Percentiles rank a stretch among this genome's conserved stretches.
Evolutionary conservation across 2,329 filamentous ascomycete genomes (phyloP).

Genomic region (Colletotrichum sp.): DNA sequence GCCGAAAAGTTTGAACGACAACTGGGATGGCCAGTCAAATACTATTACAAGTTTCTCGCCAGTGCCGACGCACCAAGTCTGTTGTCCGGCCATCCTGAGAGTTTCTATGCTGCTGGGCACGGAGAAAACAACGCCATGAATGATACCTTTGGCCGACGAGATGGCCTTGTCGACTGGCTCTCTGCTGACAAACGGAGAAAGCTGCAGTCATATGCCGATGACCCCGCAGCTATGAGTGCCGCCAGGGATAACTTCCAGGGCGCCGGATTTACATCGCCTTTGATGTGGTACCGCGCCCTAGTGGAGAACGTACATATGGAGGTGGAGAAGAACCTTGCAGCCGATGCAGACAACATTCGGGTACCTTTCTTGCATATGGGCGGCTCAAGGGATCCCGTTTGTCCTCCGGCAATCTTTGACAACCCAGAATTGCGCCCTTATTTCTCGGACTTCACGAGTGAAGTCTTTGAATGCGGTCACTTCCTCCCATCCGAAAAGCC

Average conservation of each 20-base stretch:
- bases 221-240: background rate
- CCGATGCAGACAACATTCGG: background rate
- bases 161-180: background rate
- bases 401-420: background rate
- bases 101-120: background rate
- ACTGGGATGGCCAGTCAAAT: background rate
- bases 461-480: background rate
- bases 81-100: background rate
- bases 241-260: background rate
- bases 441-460: background rate
- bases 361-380: background rate
- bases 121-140: background rate
- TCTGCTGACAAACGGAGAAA: background rate
- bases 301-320: background rate
- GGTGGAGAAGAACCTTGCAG: background rate
- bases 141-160: background rate
- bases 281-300: background rate
- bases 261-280: background rate
- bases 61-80: background rate
- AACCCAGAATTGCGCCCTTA: background rate
- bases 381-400: background rate
- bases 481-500: background rate
- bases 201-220: background rate
- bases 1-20: background rate
- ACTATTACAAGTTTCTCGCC: background rate